These are phyloP conservation scores for Sarocladium strictum DNA, from an alignment of 2,329 filamentous ascomycete species.

Conservation along the genomic window DNA sequence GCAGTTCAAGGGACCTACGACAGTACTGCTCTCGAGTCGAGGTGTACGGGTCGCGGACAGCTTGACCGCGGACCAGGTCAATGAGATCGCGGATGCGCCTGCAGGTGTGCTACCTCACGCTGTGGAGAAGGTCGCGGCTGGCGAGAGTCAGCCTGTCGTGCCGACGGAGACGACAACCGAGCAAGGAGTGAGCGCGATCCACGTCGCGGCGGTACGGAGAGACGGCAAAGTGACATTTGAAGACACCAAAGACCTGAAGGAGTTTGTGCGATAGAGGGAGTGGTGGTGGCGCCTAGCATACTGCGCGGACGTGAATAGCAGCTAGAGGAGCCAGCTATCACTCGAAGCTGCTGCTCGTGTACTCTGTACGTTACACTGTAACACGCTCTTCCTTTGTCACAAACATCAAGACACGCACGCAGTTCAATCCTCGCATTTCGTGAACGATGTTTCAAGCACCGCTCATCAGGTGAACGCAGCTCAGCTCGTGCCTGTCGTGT, in stretches of 20 bases:
- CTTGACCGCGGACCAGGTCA: conserved; percentile 71
- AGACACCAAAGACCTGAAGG: conserved; percentile 51
- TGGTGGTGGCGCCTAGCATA: not conserved
- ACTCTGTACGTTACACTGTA: not conserved
- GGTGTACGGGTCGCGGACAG: conserved; percentile 72
- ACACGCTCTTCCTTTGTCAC: not conserved
- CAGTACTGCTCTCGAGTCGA: conserved; percentile 83
- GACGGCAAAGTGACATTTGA: conserved; percentile 64
- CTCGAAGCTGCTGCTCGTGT: too few species aligned
- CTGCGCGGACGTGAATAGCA: too few species aligned
- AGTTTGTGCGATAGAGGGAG: conserved; percentile 39
- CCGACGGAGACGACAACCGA: conserved; percentile 17
- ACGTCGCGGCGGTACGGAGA: conserved; percentile 49
- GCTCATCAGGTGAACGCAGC: too few species aligned
- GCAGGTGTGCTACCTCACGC: conserved; percentile 63
- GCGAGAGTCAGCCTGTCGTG: conserved; percentile 20
- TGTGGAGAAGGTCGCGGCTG: conserved; percentile 39
- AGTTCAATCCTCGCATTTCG: too few species aligned
- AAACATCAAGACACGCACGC: too few species aligned
- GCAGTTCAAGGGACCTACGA: conserved; percentile 80
- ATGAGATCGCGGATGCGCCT: conserved; percentile 81
- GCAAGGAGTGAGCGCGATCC: conserved; percentile 38
- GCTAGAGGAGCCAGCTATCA: too few species aligned
- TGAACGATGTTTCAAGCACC: too few species aligned
- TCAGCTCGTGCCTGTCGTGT: too few species aligned